Percentiles rank a stretch among this genome's conserved stretches.
Evolutionary conservation across 2,329 filamentous ascomycete species (phyloP).

Genomic region (Microdochium nivale): DNA sequence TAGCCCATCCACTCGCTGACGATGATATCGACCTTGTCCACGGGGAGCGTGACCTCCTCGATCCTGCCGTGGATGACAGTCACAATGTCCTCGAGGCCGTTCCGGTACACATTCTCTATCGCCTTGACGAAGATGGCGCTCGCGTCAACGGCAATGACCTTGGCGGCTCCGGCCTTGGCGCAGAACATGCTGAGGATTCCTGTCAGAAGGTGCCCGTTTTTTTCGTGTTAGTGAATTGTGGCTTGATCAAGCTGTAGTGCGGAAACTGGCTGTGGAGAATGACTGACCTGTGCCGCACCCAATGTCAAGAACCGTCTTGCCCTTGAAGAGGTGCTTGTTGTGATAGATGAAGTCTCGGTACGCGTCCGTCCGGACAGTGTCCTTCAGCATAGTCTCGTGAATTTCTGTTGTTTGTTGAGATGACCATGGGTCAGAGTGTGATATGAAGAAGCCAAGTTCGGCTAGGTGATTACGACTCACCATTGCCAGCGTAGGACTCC

Average conservation of each 20-base stretch:
- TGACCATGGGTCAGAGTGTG: too few relatives aligned
- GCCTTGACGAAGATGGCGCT: constrained; percentile 85
- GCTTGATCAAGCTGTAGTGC: too few relatives aligned
- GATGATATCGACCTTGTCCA: constrained; percentile 82
- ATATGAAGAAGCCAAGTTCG: too few relatives aligned
- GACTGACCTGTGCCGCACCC: constrained; percentile 64
- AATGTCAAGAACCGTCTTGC: constrained; percentile 83
- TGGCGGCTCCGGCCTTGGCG: constrained; percentile 76
- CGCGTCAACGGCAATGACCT: constrained; percentile 87
- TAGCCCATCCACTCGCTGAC: constrained; percentile 99
- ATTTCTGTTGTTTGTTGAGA: constrained; percentile 59
- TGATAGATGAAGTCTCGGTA: constrained; percentile 94
- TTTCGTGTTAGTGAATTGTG: too few relatives aligned
- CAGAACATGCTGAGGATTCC: constrained; percentile 94
- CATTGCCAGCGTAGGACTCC: constrained; percentile 54
- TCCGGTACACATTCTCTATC: constrained; percentile 74
- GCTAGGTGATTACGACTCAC: too few relatives aligned
- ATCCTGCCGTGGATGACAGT: constrained; percentile 78
- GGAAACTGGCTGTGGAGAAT: background rate
- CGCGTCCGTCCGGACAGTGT: constrained; percentile 76
- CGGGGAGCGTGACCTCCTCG: constrained; percentile 74
- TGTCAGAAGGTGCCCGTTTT: too few relatives aligned
- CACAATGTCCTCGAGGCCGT: constrained; percentile 65
- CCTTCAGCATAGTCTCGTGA: constrained; percentile 93
- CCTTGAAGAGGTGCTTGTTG: constrained; percentile 79